phyloP scores from a whole-genome alignment of 495 filamentous ascomycete species.

The Stereocaulon alpinum region DNA sequence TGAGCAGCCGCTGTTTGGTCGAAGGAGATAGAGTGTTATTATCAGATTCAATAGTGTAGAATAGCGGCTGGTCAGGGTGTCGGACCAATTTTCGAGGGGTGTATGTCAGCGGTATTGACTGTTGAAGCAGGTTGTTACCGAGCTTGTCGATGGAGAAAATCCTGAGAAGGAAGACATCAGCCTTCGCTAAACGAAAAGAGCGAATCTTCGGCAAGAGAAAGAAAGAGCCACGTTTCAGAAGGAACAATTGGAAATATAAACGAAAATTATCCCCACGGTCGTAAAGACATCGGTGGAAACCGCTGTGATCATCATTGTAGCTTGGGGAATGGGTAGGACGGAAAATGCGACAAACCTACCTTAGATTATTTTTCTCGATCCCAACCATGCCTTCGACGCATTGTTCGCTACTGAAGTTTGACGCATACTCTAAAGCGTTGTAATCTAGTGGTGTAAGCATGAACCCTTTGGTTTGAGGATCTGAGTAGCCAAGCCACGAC shows the following conservation, averaged over 20 bases:
- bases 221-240: constrained; percentile 41
- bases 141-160: constrained; percentile 88
- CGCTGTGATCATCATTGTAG: constrained; percentile 59
- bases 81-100: constrained; percentile 81
- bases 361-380: constrained; percentile 78
- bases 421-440: constrained; percentile 79
- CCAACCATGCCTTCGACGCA: constrained; percentile 92
- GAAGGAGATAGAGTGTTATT: constrained; percentile 73
- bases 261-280: constrained; percentile 43
- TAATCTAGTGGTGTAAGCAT: constrained; percentile 89
- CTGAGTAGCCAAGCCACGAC: constrained; percentile 86
- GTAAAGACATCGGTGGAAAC: constrained; percentile 34
- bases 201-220: not conserved
- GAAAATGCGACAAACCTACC: constrained; percentile 48
- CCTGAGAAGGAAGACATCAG: constrained; percentile 38
- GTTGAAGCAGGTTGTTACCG: constrained; percentile 75
- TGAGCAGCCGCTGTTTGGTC: constrained; percentile 58
- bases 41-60: constrained; percentile 90
- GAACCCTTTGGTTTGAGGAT: constrained; percentile 70
- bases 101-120: constrained; percentile 79
- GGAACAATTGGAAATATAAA: constrained; percentile 65
- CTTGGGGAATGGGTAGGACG: constrained; percentile 21
- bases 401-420: constrained; percentile 91
- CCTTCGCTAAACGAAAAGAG: constrained; percentile 7
- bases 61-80: constrained; percentile 77